These are phyloP conservation scores for Fusarium sp. DNA, from an alignment of 2,329 filamentous ascomycete species.

Conservation along the genomic window DNA sequence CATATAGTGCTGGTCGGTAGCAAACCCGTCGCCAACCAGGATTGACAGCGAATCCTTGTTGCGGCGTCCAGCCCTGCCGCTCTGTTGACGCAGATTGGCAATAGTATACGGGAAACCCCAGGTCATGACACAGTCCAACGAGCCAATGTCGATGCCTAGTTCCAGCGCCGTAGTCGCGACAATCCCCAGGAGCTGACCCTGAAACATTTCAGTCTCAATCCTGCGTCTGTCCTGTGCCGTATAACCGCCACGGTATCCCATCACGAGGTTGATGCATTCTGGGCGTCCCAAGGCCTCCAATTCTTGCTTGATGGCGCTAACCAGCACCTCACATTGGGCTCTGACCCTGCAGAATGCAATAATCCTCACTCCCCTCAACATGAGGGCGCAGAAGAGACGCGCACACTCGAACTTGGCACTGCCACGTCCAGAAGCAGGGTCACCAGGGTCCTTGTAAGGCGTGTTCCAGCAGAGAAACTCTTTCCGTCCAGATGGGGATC, in stretches of 20 bases:
- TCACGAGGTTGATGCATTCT: conserved; percentile 83
- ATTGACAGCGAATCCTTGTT: conserved; percentile 95
- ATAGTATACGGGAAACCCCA: conserved; percentile 97
- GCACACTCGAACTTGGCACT: conserved; percentile 89
- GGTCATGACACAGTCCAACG: conserved; percentile 91
- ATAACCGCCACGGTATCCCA: conserved; percentile 96
- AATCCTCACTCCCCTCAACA: conserved; percentile 87
- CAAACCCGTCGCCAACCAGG: conserved; percentile 87
- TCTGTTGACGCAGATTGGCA: conserved; percentile 93
- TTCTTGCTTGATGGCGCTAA: conserved; percentile 83
- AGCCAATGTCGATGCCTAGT: conserved; percentile 94
- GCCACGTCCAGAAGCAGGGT: conserved; percentile 87
- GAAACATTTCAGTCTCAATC: conserved; percentile 97
- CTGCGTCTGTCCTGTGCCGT: conserved; percentile 88
- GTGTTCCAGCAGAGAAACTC: conserved; percentile 99
- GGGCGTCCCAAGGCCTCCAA: conserved; percentile 77
- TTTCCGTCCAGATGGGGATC: conserved; percentile 88
- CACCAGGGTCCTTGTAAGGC: conserved; percentile 88
- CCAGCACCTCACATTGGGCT: conserved; percentile 87
- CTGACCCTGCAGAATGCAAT: conserved; percentile 94
- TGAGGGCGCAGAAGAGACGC: conserved; percentile 88
- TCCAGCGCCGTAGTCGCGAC: conserved; percentile 94
- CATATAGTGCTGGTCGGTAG: conserved; percentile 97
- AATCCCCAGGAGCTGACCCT: conserved; percentile 91
- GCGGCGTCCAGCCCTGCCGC: conserved; percentile 88